Evolutionary conservation across 257 asterid species (phyloP), one percentile per base, ranked within the genome.

Genomic region (Nicotiana attenuata): DNA sequence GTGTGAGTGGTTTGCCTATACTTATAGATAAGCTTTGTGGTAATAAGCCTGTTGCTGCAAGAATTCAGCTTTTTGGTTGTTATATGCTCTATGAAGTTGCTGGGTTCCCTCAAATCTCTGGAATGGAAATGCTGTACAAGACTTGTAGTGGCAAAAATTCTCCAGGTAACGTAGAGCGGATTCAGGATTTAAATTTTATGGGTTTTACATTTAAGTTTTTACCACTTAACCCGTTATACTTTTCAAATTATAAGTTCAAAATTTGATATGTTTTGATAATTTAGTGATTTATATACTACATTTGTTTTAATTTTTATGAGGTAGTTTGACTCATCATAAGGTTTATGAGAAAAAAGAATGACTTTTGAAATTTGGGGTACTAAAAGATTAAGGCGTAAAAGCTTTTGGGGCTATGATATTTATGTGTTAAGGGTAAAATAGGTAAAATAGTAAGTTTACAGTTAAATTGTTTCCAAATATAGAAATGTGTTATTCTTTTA

Each of bases 21-120:
- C 97, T 93, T 6, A 92, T 91, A 77, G 95, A 92, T 88, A 93
- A 87, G 91, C 97, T 95, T 59, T 94, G 98, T 82, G 95, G 97
- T 3, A 69, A 28, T 29, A 87, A 83, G 86, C 93, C 89, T 64
- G 85, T 86, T 22, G 98, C 97, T 17, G 93, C 98, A 86, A 92
- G 97, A 86, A 80, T 95, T 78, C 98, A 91, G 78, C 97, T 95
- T 82, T 84, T 57, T 35, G 99, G 99, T 9, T 95, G 98, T 76
- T 93, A 92, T 66, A 94, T 96, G 97, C 88, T 92, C 13, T 94
- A 94, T 86, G 97, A 96, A 47, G 97, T 91, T 55, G 87, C 91
- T 20, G 97, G 98, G 3, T 96, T 91, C 82, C 87, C 93, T 16
- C 97, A 94, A 87, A 87, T 93, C 16, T 93, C 97, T 31, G 97